Conservation (phyloP, 805 yeast species). For the Scheffersomyces lignosus region DNA sequence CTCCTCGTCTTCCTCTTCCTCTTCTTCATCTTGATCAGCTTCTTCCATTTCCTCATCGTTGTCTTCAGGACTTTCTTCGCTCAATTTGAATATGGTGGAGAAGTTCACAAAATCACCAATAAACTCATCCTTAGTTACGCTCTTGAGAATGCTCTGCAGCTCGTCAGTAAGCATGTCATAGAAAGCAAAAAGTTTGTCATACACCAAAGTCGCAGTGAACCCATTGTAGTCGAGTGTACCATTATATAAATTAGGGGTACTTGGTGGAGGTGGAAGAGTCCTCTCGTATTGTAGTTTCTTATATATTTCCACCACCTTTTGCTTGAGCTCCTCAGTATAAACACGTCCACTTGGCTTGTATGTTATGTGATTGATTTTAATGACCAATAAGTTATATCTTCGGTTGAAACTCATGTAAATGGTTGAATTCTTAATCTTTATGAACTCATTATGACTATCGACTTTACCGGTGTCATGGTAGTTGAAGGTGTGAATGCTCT, state of each 20-base stretch:
- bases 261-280: slow-evolving; percentile 6
- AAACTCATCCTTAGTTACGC: slow-evolving; percentile 25
- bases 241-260: slow-evolving; percentile 3
- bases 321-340: slow-evolving; percentile 14
- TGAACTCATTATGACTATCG: neutral
- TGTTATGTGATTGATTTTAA: slow-evolving; percentile 22
- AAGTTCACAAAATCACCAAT: slow-evolving; percentile 30
- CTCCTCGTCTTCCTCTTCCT: slow-evolving; percentile 13
- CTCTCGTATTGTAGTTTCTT: slow-evolving; percentile 16
- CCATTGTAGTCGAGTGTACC: slow-evolving; percentile 14
- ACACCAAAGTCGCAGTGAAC: slow-evolving; percentile 22
- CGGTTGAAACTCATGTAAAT: slow-evolving; percentile 20
- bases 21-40: slow-evolving; percentile 10
- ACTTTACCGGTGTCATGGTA: slow-evolving; percentile 1
- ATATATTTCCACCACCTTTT: slow-evolving; percentile 15
- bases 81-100: slow-evolving; percentile 14
- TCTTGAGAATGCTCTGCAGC: slow-evolving; percentile 16
- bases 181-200: slow-evolving; percentile 19
- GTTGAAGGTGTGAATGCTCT: slow-evolving; percentile 18
- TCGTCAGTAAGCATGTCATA: slow-evolving; percentile 16
- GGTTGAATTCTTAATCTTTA: slow-evolving; percentile 13
- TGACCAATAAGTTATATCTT: slow-evolving; percentile 20
- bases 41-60: slow-evolving; percentile 10
- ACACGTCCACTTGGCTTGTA: slow-evolving; percentile 11
- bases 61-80: slow-evolving; percentile 9